Base-by-base conservation (phyloP, 176 grass and related monocot species). In the Avena eriantha region DNA sequence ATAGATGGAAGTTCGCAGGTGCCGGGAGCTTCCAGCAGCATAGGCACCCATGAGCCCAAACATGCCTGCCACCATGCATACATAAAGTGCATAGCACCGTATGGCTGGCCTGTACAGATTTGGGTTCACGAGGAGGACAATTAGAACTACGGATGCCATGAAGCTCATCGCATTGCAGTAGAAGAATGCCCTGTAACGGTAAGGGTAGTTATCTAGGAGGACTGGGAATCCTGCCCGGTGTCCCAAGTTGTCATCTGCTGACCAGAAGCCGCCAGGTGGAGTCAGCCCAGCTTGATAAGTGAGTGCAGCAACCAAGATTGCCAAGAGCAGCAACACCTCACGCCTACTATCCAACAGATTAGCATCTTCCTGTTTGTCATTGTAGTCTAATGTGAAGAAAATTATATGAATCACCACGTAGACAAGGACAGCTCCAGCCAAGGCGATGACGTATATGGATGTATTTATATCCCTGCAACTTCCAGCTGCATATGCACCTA, bases 261-360 rank as follows among this genome's bases (percentile, higher is more conserved):
- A 12, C 83, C 69, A 82, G 18, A 86, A 22, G 1, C 78, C 83
- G 2, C 88, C 50, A 0, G 83, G 88, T 0, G 71, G 83, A 5
- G 80, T 90, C 19, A 90, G 39, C 5, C 88, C 88, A 11, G 78
- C 78, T 23, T 90, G 89, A 65, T 87, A 90, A 49, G 89, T 90
- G 72, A 86, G 59, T 33, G 83, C 63, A 0, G 89, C 89, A 2
- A 54, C 73, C 35, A 90, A 14, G 48, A 87, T 83, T 5, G 73
- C 79, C 17, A 91, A 61, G 1, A 90, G 80, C 18, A 90, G 67
- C 45, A 90, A 41, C 16, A 67, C 18, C 48, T 83, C 78, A 46
- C 71, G 77, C 26, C 36, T 22, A 13, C 46, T 71, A 21, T 85
- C 56, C 63, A 66, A 33, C 5, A 29, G 29, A 29, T 2, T 16